Evolutionary conservation across 495 filamentous ascomycete genomes (phyloP).

Genomic region (Neurospora terricola): DNA sequence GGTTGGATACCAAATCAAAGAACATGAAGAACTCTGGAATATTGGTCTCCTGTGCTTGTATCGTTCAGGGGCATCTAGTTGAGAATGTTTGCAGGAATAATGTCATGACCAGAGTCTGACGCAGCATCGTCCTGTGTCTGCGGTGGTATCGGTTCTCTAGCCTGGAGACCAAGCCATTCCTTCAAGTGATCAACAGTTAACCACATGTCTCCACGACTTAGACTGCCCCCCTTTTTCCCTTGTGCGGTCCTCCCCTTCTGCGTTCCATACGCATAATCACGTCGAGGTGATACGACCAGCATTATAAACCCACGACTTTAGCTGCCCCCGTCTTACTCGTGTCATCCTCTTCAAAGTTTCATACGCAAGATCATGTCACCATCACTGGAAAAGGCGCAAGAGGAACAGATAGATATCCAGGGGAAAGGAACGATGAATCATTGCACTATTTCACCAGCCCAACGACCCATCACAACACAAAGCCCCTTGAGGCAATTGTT

Average conservation of each 20-base stretch:
- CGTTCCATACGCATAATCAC: neutral
- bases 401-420: neutral
- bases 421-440: neutral
- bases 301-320: neutral
- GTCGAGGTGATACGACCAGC: neutral
- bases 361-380: neutral
- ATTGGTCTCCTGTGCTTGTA: neutral
- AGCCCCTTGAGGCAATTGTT: neutral
- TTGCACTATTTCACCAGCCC: neutral
- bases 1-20: neutral
- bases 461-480: neutral
- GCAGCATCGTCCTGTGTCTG: neutral
- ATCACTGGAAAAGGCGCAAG: neutral
- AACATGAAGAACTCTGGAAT: neutral
- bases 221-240: neutral
- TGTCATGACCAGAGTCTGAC: neutral
- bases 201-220: neutral
- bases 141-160: neutral
- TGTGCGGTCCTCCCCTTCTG: neutral
- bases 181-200: neutral
- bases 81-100: neutral
- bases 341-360: neutral
- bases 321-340: neutral
- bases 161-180: no score
- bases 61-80: no score